These are phyloP conservation scores for Termitomyces sp. DNA, from an alignment of 768 basidiomycete genomes.

Conservation along the genomic window DNA sequence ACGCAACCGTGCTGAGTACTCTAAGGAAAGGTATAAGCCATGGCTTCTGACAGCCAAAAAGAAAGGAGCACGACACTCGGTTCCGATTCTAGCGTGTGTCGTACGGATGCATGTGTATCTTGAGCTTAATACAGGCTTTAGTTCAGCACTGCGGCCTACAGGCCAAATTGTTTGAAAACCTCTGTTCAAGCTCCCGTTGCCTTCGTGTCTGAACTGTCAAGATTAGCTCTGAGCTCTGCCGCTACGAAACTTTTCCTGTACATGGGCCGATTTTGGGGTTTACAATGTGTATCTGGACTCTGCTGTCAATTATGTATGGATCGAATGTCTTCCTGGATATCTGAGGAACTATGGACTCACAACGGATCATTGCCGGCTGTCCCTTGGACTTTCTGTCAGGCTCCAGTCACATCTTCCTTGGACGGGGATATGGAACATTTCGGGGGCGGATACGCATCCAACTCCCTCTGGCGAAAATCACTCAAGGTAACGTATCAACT, in stretches of 20 bases:
- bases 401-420: neutral
- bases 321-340: neutral
- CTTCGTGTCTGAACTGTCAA: slow-evolving; percentile 1
- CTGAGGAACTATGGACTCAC: neutral
- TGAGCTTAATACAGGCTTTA: neutral
- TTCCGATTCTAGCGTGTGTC: neutral
- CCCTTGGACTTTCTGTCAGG: neutral
- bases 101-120: neutral
- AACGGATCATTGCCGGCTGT: slow-evolving; percentile 1
- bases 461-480: neutral
- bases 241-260: neutral
- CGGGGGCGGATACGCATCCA: neutral
- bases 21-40: too few species aligned
- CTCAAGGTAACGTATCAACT: neutral
- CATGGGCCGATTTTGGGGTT: neutral
- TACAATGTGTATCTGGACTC: neutral
- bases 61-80: neutral
- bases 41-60: neutral
- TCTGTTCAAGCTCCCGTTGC: neutral
- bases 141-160: neutral
- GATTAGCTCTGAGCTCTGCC: neutral
- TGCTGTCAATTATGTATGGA: neutral
- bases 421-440: neutral
- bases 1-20: neutral
- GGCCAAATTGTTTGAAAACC: neutral